These are phyloP conservation scores for Articulospora tetracladia DNA, from an alignment of 495 filamentous ascomycete genomes.

Conservation along the genomic window DNA sequence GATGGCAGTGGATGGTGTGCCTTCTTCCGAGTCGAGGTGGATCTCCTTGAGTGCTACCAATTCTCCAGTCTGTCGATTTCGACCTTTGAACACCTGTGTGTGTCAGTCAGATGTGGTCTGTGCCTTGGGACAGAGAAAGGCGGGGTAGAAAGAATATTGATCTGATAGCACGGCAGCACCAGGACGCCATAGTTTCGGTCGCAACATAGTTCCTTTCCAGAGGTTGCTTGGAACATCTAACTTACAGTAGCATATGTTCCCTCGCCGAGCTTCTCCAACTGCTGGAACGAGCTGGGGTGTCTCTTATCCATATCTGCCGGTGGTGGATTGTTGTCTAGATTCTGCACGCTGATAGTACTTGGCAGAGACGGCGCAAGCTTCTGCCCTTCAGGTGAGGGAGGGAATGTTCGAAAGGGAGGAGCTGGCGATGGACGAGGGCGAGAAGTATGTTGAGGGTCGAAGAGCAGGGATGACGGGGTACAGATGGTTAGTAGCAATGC, in stretches of 20 bases:
- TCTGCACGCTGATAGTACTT: conserved; percentile 27
- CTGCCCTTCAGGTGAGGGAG: conserved; percentile 19
- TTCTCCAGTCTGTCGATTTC: conserved; percentile 93
- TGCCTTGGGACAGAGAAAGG: neutral
- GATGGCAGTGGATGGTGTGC: conserved; percentile 96
- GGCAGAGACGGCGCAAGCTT: conserved; percentile 14
- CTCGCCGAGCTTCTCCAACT: conserved; percentile 98
- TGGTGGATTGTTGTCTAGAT: conserved; percentile 15
- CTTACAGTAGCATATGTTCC: conserved; percentile 97
- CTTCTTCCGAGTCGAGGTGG: conserved; percentile 97
- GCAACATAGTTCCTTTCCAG: too few relatives aligned
- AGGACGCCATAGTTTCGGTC: too few relatives aligned
- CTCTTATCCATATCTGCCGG: conserved; percentile 46
- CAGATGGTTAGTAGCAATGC: conserved; percentile 22
- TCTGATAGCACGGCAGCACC: too few relatives aligned
- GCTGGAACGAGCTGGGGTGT: conserved; percentile 94
- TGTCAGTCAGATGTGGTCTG: conserved; percentile 11
- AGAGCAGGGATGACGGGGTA: conserved; percentile 40
- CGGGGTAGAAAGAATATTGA: neutral
- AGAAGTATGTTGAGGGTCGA: conserved; percentile 36
- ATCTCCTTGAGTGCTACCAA: conserved; percentile 98
- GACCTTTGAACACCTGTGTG: conserved; percentile 90
- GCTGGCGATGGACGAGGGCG: conserved; percentile 21
- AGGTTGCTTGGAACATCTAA: conserved; percentile 13
- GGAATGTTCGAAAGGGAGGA: conserved; percentile 21